Evolutionary conservation across 371 early-diverging fungal species (phyloP), one percentile per base, ranked within the genome.

Genomic region (Lichtheimia ramosa): DNA sequence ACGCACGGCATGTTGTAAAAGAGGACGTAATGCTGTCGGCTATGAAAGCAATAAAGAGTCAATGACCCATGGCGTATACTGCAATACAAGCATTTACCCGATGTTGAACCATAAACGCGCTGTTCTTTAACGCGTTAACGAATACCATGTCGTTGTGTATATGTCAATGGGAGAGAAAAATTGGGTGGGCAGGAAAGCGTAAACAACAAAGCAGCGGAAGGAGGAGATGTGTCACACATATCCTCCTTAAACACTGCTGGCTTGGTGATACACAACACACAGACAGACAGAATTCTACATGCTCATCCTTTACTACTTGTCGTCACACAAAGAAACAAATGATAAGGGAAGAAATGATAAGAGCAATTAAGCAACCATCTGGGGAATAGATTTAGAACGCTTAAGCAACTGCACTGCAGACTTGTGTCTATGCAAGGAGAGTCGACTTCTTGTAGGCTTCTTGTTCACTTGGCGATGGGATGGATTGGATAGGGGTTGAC

Each of bases 81-180:
- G 34, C 10, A 3, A 27, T 34, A 10, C 10, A 34, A 34, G 34
- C 34, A 34, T 34, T 8, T 54, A 97, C 97, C 83, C 86, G 94
- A 75, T 77, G 83, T 71, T 92, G 93, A 83, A 85, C 95, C 69
- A 34, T 43, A 13, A 25, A 48, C n/a, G 57, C 57, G 27, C 46
- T 8, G 25, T 43, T 43, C 43, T 39, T 56, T 20, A 48, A 41
- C 57, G 57, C 57, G 48, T 48, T 56, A 8, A 20, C 39, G 34
- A 56, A 48, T 28, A 16, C 46, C 57, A 56, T 56, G 48, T 34
- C 34, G 34, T 34, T 8, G 34, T 34, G 10, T 34, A 2, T 34
- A 8, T 34, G 2, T 34, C 1, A 8, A 34, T 34, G 34, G 34
- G 10, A 8, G 34, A 34, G 34, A 34, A 34, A 34, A 34, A 34